phyloP scores from a whole-genome alignment of 352 stramenopile species.

The Phytophthora fragariaefolia region DNA sequence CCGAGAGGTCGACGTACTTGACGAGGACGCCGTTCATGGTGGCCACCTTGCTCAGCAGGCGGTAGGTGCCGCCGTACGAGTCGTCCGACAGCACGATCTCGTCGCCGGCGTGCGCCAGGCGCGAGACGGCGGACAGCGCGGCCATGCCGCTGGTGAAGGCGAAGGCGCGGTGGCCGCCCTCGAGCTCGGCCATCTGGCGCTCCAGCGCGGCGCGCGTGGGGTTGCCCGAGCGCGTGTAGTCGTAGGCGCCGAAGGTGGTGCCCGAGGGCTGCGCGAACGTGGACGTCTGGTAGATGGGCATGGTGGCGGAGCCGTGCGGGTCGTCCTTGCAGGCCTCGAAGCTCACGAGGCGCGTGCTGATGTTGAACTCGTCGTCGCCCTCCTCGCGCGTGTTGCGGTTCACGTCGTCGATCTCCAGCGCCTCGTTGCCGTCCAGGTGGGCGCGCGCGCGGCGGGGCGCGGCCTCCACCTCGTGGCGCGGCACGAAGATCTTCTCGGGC shows the following conservation, averaged over 20 bases:
- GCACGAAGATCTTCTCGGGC: constrained; percentile 83
- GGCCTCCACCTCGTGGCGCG: constrained; percentile 66
- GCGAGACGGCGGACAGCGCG: constrained; percentile 92
- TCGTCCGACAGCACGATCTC: constrained; percentile 95
- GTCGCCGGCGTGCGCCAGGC: constrained; percentile 91
- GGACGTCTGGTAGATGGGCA: constrained; percentile 94
- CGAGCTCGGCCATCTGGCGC: constrained; percentile 89
- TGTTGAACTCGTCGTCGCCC: constrained; percentile 59
- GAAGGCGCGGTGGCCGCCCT: constrained; percentile 79
- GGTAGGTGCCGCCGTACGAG: constrained; percentile 97
- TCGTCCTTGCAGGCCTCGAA: constrained; percentile 90
- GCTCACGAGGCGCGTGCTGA: constrained; percentile 77
- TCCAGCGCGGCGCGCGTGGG: constrained; percentile 94
- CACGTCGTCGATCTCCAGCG: constrained; percentile 49
- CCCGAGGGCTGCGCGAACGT: constrained; percentile 91
- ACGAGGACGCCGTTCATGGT: constrained; percentile 80
- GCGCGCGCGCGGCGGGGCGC: constrained; percentile 56
- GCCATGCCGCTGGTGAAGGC: constrained; percentile 97
- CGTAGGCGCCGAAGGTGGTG: constrained; percentile 91
- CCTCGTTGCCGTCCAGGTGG: constrained; percentile 81
- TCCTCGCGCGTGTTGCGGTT: constrained; percentile 44
- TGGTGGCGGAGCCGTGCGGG: constrained; percentile 88
- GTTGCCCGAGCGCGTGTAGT: constrained; percentile 95
- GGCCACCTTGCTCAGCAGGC: constrained; percentile 90
- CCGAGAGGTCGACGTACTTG: constrained; percentile 89